Base-by-base conservation (phyloP, 179 eudicot species). In the Heliamphora pulchella region DNA sequence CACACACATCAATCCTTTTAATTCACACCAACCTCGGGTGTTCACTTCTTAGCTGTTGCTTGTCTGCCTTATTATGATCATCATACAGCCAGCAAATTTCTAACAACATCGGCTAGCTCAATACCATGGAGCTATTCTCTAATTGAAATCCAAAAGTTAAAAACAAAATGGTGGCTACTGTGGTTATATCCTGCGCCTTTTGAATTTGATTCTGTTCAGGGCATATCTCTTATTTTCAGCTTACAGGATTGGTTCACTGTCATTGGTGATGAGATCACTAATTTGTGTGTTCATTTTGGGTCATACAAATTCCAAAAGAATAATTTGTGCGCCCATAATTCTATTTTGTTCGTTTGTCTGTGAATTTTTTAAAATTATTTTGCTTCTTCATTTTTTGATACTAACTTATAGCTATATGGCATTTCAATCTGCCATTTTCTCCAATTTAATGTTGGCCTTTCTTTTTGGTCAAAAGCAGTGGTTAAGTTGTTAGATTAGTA, bases 11-110 rank as follows among this genome's bases (percentile, higher is more conserved):
- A 20, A 68, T 2, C 31, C 71, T 67, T 69, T 69, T 15, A 17
- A 69, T 5, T 47, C 73, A 44, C 7, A 18, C 73, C 20, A 44
- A 13, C 71, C 17, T 41, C 3, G 20, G 18, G 51, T 17, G 51
- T 48, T 69, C 53, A 43, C 20, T 15, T 69, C 53, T 44, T 46
- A 51, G 51, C 51, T 69, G 50, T 44, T 67, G 39, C 20, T 15
- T 62, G 66, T n/a, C 66, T 62, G 39, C 5, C 72, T 67, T 68
- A 7, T 68, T 69, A 69, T 44, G 73, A 44, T 69, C 51, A 8
- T 10, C 5, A 46, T 43, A 44, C 51, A 69, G 8, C 8, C 7
- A 41, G n/a, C 8, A 15, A 14, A 44, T 69, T 6, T 69, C 22
- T 69, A 10, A 43, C 44, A 18, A 14, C 10, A 69, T 69, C 7